Conservation (phyloP, 805 yeast genomes). For the Huiozyma naganishii region DNA sequence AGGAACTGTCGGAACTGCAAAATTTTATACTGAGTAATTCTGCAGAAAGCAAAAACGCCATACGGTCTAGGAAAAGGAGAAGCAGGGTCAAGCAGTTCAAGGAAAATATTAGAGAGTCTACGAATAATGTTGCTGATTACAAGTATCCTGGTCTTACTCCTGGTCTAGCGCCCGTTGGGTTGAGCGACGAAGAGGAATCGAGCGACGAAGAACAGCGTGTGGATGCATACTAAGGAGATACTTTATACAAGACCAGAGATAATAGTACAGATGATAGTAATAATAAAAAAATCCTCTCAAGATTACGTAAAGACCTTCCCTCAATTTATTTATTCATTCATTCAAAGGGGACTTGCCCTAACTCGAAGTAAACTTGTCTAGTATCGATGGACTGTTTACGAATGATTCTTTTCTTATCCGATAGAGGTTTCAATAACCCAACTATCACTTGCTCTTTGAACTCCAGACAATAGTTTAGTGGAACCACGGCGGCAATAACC, state of each 20-base stretch:
- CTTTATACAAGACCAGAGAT: not conserved
- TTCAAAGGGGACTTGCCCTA: slow-evolving; percentile 31
- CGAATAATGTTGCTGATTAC: slow-evolving; percentile 14
- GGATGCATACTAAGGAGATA: not conserved
- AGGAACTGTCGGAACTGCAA: slow-evolving; percentile 36
- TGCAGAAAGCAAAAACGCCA: slow-evolving; percentile 27
- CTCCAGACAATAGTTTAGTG: slow-evolving; percentile 37
- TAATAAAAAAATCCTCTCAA: no score
- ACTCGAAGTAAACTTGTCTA: slow-evolving; percentile 64
- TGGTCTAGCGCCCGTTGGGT: slow-evolving; percentile 75
- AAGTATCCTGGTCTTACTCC: slow-evolving; percentile 62
- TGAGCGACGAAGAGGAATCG: slow-evolving; percentile 41
- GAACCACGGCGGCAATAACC: slow-evolving; percentile 31
- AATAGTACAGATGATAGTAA: not conserved
- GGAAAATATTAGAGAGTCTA: slow-evolving; percentile 11
- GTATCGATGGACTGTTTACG: slow-evolving; percentile 71
- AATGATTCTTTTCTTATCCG: slow-evolving; percentile 63
- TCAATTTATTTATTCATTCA: slow-evolving; percentile 5
- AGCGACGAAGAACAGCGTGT: slow-evolving; percentile 21
- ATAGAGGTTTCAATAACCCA: slow-evolving; percentile 43
- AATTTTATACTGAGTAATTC: slow-evolving; percentile 35
- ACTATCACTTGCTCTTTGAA: slow-evolving; percentile 40
- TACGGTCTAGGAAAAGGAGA: slow-evolving; percentile 25
- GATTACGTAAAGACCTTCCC: no score
- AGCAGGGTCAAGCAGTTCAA: slow-evolving; percentile 22